Evolutionary conservation across 768 basidiomycete genomes (phyloP).

Genomic region (Cystobasidium tubakii): DNA sequence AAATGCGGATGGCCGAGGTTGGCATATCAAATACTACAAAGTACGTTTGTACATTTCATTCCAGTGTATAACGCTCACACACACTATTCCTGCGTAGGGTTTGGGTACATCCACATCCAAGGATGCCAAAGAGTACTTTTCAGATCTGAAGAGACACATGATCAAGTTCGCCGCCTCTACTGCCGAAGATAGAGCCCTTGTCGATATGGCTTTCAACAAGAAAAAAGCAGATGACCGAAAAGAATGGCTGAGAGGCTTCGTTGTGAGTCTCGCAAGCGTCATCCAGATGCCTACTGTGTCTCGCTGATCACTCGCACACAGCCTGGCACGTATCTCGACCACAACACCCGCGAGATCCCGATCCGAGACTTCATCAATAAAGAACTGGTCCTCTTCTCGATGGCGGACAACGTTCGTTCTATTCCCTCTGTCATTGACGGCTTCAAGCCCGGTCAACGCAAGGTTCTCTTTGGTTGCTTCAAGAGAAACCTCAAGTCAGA

Average conservation of each 20-base stretch:
- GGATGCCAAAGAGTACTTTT: constrained; percentile 89
- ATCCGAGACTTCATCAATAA: constrained; percentile 95
- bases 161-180: constrained; percentile 79
- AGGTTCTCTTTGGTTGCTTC: constrained; percentile 93
- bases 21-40: constrained; percentile 97
- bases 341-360: constrained; percentile 75
- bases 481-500: constrained; percentile 86
- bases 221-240: constrained; percentile 98
- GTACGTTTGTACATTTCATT: constrained; percentile 52
- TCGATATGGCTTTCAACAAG: constrained; percentile 98
- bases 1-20: constrained; percentile 67
- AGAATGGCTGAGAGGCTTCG: constrained; percentile 93
- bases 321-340: constrained; percentile 91
- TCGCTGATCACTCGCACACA: constrained; percentile 47
- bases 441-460: constrained; percentile 93
- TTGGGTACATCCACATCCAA: constrained; percentile 83
- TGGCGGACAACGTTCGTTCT: constrained; percentile 97
- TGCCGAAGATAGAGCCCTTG: constrained; percentile 75
- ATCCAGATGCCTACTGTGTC: neutral
- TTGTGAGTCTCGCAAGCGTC: constrained; percentile 53
- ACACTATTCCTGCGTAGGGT: constrained; percentile 58
- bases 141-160: constrained; percentile 85
- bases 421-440: constrained; percentile 92
- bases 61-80: neutral
- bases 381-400: constrained; percentile 95